These are phyloP conservation scores for Metschnikowia sp. DNA, from an alignment of 805 yeast genomes.

Conservation along the genomic window DNA sequence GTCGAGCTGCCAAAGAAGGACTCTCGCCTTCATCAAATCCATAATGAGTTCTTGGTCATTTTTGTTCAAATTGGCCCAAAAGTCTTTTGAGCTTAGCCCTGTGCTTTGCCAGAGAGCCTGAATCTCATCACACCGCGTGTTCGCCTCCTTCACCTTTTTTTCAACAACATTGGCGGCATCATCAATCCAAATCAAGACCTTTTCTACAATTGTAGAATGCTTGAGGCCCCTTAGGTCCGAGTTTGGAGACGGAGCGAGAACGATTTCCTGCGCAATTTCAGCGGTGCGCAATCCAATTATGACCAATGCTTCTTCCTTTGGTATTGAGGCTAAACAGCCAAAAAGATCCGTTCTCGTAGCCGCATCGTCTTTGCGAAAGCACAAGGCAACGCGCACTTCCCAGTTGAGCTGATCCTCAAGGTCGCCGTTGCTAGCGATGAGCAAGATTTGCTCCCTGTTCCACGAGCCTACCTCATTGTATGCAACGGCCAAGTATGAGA, in stretches of 20 bases:
- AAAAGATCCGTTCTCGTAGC: neutral
- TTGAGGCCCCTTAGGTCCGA: neutral
- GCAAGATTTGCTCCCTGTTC: conserved; percentile 3
- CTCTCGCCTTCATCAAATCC: conserved; percentile 8
- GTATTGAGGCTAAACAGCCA: neutral
- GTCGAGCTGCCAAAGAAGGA: conserved; percentile 4
- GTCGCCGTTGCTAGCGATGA: conserved; percentile 6
- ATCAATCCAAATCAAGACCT: neutral
- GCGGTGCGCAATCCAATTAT: conserved; percentile 6
- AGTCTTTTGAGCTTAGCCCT: neutral
- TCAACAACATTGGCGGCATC: neutral
- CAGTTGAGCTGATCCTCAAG: conserved; percentile 3
- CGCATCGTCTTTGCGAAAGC: neutral
- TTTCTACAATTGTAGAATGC: neutral
- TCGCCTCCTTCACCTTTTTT: neutral
- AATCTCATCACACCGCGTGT: neutral
- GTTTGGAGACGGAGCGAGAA: conserved; percentile 4
- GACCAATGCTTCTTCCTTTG: conserved; percentile 3
- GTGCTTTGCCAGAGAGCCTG: neutral
- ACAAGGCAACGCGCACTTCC: conserved; percentile 8
- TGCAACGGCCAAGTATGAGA: conserved; percentile 4
- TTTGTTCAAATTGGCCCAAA: neutral
- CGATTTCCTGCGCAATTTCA: neutral
- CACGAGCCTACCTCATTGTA: conserved; percentile 3
- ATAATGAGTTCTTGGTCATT: neutral